Evolutionary conservation across 2,329 filamentous ascomycete species (phyloP), one percentile per base, ranked within the genome.

Genomic region (Neofusicoccum ribis): DNA sequence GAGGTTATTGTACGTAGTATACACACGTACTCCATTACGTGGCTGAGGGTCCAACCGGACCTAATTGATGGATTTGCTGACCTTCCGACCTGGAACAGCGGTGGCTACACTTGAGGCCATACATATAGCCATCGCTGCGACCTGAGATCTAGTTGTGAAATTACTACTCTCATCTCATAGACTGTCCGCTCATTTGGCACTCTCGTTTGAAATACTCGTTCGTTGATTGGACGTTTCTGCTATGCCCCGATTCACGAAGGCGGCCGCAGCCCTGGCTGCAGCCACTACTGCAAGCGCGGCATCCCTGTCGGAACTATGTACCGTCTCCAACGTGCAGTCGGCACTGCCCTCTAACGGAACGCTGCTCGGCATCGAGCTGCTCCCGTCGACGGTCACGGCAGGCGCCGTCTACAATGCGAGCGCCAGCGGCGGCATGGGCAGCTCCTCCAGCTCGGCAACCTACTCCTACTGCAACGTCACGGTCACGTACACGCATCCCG

Each of bases 381-480:
- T 80, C 63, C 76, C 81, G 3, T 79, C 78, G 0, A 70, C 79
- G 1, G 77, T 82, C 4, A 79, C 78, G 3, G 80, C 79, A 1
- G 76, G 67, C 43, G 65, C 73, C 2, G 73, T 81, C 47, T 78
- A 77, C 68, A 79, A 80, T 66, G 73, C 73, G 15, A 74, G 37
- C 11, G 20, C 69, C 27, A 66, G 68, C 27, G 70, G 70, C 23
- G 69, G 67, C 36, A 70, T 70, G 31, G 71, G 69, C 41, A 72
- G 72, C 63, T 74, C 69, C 39, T 23, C 49, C 49, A 51, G 47
- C 46, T 64, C 61, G n/a, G 49, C 36, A 3, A 64, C 61, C 6
- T 64, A 56, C 63, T 65, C 61, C 71, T 83, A 80, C 68, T 83
- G 82, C 70, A 82, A 83, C 61, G 76, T 83, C 37, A 81, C 79